Percentiles rank a stretch among this genome's conserved stretches.
phyloP scores from a whole-genome alignment of 495 filamentous ascomycete species.

The Penicillium desertorum region DNA sequence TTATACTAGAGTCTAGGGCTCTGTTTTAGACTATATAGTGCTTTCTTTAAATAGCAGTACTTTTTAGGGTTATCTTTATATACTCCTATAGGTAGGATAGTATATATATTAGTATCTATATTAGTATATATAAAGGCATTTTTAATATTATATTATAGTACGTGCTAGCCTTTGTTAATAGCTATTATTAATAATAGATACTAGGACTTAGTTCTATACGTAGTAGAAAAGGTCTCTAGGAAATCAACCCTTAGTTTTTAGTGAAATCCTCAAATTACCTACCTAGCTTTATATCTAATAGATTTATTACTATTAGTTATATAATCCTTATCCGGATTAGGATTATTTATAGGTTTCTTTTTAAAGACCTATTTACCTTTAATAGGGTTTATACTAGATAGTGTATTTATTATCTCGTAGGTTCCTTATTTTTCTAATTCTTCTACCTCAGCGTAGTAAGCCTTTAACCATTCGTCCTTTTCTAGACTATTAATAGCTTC shows the following conservation, averaged over 20 bases:
- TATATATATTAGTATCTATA: background rate
- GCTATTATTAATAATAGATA: background rate
- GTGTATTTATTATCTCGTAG: too few species aligned
- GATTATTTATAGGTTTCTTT: background rate
- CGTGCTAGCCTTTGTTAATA: background rate
- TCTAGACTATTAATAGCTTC: too few species aligned
- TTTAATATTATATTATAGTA: slow-evolving; percentile 1
- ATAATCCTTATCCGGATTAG: background rate
- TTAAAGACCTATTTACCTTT: background rate
- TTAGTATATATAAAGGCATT: background rate
- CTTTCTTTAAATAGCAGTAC: too few species aligned
- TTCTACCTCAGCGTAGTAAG: too few species aligned
- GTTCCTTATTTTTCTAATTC: too few species aligned
- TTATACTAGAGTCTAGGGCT: too few species aligned
- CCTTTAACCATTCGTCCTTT: too few species aligned
- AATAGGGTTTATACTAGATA: background rate
- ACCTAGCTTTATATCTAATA: background rate
- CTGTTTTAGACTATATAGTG: too few species aligned
- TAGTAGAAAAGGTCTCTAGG: background rate
- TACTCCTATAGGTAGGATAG: background rate
- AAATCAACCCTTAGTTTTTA: background rate
- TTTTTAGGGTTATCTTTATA: too few species aligned
- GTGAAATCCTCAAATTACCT: background rate
- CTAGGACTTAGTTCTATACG: background rate
- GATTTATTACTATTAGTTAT: background rate